Base-by-base conservation (phyloP, 23 red algal species). In the Rhodosorus marinus region DNA sequence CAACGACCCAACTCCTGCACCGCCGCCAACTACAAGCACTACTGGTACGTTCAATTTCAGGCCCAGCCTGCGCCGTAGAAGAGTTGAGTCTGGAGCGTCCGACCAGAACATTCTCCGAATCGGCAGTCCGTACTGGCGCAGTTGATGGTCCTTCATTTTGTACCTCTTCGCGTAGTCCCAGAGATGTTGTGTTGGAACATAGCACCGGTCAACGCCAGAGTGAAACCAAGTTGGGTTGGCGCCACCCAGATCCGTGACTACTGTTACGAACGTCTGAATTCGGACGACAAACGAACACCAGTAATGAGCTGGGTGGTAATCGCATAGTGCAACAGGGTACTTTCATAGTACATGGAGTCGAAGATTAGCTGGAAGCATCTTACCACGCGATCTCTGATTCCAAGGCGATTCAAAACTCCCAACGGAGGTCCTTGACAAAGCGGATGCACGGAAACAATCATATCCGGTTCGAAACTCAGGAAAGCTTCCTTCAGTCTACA, bases 171-270 rank as follows among this genome's bases (percentile, higher is more conserved):
- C 87, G 30, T 80, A 20, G 14, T 42, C 20, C 0, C 31, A 49
- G 0, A 94, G 77, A 20, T 32, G 59, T 1, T 46, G 33, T n/a
- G 63, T 67, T 8, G 87, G 75, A 27, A 80, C 72, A 62, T 74
- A 94, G 32, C 61, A 26, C 49, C 62, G 62, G 55, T 94, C 87
- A 8, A 65, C 71, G 8, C 19, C 24, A 20, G 40, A 31, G 43
- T 74, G 33, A 55, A 94, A 83, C 87, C 87, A 94, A 14, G 80
- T 82, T 5, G 87, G 76, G 38, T 94, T 77, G 4, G 69, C 76
- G 48, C 76, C 74, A 42, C 87, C 87, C 3, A 94, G 63, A 41
- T 94, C 87, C 4, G 87, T 94, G 32, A 94, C 77, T 20, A 94
- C 87, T 30, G 87, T 94, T 26, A 82, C 87, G 31, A 66, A 94